These are phyloP conservation scores for Bonia amplexicaulis DNA, from an alignment of 176 grass and related monocot species.

Conservation along the genomic window DNA sequence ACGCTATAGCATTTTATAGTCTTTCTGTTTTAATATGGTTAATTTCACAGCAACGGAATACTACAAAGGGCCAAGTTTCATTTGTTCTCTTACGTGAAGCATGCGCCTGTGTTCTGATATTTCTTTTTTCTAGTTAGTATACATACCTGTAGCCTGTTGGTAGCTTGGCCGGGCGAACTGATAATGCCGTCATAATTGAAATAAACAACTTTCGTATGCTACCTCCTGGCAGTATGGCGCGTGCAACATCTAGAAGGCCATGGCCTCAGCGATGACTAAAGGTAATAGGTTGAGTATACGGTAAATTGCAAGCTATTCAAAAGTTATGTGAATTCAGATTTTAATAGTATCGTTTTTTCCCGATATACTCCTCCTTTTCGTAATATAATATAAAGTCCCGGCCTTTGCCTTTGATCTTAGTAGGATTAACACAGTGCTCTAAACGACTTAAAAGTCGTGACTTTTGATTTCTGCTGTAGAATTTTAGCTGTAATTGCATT, in stretches of 20 bases:
- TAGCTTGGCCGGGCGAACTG: neutral
- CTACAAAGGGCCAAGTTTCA: neutral
- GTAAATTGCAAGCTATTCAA: neutral
- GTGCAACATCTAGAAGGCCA: slow-evolving; percentile 24
- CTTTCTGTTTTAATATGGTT: neutral
- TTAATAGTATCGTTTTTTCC: neutral
- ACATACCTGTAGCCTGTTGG: neutral
- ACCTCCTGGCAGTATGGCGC: neutral
- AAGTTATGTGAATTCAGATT: neutral
- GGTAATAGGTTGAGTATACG: slow-evolving; percentile 7
- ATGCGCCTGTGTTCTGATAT: neutral
- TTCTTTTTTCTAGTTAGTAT: neutral
- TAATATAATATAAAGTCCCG: neutral
- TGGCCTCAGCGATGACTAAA: slow-evolving; percentile 17
- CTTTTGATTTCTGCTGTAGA: no score
- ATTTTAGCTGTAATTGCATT: no score
- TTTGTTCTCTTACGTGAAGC: slow-evolving; percentile 32
- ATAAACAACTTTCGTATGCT: neutral
- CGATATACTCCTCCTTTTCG: neutral
- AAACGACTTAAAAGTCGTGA: no score
- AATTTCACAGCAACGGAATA: neutral
- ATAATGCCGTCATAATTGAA: slow-evolving; percentile 23
- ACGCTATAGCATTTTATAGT: no score
- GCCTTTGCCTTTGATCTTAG: neutral
- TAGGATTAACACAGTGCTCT: neutral